Evolutionary conservation across 371 early-diverging fungal species (phyloP).

Genomic region (Mucor ambiguus): DNA sequence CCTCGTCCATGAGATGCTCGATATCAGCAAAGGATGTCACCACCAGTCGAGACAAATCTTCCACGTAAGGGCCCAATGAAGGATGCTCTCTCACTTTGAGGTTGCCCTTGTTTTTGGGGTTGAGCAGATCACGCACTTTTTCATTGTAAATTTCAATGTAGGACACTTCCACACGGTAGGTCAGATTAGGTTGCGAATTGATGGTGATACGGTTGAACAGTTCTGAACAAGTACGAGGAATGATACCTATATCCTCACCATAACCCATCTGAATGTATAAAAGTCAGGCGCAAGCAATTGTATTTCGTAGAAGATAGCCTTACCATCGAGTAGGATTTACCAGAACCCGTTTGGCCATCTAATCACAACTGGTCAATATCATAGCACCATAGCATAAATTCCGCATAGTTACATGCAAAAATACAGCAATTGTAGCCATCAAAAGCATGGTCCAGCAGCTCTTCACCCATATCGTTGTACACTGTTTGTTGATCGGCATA

Average conservation of each 20-base stretch:
- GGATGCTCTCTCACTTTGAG: slow-evolving; percentile 91
- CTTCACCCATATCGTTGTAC: slow-evolving; percentile 76
- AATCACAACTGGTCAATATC: slow-evolving; percentile 1
- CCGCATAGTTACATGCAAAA: slow-evolving; percentile 69
- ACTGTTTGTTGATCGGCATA: slow-evolving; percentile 80
- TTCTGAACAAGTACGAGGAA: slow-evolving; percentile 79
- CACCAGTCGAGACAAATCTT: slow-evolving; percentile 83
- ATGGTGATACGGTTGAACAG: slow-evolving; percentile 71
- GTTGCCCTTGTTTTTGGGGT: slow-evolving; percentile 76
- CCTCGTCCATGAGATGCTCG: slow-evolving; percentile 82
- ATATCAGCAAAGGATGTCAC: slow-evolving; percentile 82
- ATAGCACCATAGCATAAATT: background rate
- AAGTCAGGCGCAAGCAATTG: too few relatives aligned
- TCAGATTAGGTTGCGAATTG: slow-evolving; percentile 48
- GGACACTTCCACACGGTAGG: slow-evolving; percentile 79
- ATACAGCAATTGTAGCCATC: slow-evolving; percentile 89
- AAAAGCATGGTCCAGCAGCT: slow-evolving; percentile 85
- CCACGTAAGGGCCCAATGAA: slow-evolving; percentile 88
- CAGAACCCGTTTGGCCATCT: slow-evolving; percentile 90
- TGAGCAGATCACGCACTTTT: slow-evolving; percentile 89
- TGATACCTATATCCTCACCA: slow-evolving; percentile 81
- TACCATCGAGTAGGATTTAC: slow-evolving; percentile 87
- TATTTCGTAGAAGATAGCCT: too few relatives aligned
- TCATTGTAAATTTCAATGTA: slow-evolving; percentile 91
- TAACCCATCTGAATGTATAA: slow-evolving; percentile 78